Base-by-base conservation (phyloP, 2,329 filamentous ascomycete genomes). In the Penicillium nordicum region DNA sequence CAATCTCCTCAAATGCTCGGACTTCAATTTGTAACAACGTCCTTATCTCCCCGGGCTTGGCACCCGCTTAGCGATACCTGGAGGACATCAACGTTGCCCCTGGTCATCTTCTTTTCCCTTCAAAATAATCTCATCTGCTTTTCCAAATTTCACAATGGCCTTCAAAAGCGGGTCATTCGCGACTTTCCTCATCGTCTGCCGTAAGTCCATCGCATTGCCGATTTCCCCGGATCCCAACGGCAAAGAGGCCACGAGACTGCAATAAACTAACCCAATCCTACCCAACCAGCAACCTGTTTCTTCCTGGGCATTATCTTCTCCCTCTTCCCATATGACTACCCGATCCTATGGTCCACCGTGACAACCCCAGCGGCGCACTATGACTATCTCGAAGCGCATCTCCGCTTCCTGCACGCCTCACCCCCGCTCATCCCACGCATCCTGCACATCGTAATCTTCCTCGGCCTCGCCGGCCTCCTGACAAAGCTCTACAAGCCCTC, bases 221-320 rank as follows among this genome's bases (percentile, higher is more conserved):
- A 40, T 40, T 25, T 50, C 42, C 32, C 40, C 55, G 36, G 62
- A 48, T 36, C 42, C 50, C 41, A 49, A 34, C 37, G 42, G 40
- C 52, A 44, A 53, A 50, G 30, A 57, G 42, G 32, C 40, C 50
- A 49, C 38, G 51, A 30, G 23, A 34, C 50, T 50, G 52, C 45
- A 59, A 55, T 3, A 18, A 43, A 57, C 55, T 59, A 54, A 55
- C 57, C 60, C 48, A 46, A 55, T 41, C 30, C n/a, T n/a, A 47
- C 37, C 21, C 18, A 45, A 50, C 37, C 67, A 92, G 89, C 89
- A 62, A 92, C 89, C 63, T 96, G 90, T 76, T 99, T 99, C 84
- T 96, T 97, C 84, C 88, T 99, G 63, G 94, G 94, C 67, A 92
- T 97, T 75, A 88, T 99, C 76, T 99, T 97, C 84, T 92, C 92